Evolutionary conservation across 805 yeast species (phyloP).

Genomic region (Isabelozyma gotoi): DNA sequence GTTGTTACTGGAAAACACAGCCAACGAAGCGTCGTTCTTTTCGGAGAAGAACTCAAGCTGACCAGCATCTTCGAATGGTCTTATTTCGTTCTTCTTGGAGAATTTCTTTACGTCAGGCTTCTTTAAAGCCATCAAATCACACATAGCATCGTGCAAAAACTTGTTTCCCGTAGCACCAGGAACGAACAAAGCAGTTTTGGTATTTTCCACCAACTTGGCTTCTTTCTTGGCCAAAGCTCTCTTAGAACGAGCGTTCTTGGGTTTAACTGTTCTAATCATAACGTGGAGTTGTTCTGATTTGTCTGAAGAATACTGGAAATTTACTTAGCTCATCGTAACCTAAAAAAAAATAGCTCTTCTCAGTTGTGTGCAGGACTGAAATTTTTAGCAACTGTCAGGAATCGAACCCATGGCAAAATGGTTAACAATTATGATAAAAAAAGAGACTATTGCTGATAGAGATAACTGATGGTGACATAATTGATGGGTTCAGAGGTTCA

Average conservation of each 20-base stretch:
- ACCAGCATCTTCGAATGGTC: conserved; percentile 89
- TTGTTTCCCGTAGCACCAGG: conserved; percentile 85
- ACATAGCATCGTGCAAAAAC: conserved; percentile 81
- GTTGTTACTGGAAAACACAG: conserved; percentile 76
- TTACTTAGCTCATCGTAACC: not conserved
- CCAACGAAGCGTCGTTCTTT: conserved; percentile 85
- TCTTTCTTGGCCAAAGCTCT: conserved; percentile 89
- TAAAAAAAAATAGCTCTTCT: not conserved
- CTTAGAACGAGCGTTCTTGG: conserved; percentile 93
- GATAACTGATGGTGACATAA: not conserved
- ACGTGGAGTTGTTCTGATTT: not conserved
- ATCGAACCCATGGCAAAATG: not conserved
- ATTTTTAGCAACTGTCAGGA: not conserved
- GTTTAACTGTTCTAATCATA: conserved; percentile 43
- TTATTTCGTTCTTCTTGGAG: conserved; percentile 80
- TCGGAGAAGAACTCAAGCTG: conserved; percentile 90
- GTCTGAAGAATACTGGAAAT: not conserved
- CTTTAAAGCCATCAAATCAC: conserved; percentile 84
- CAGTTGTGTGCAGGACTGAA: not conserved
- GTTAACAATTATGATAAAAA: not conserved
- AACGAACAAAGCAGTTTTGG: conserved; percentile 84
- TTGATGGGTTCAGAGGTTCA: too few relatives aligned
- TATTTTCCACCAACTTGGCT: conserved; percentile 85
- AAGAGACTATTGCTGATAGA: not conserved
- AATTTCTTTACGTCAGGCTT: conserved; percentile 89